Evolutionary conservation across 2,329 filamentous ascomycete genomes (phyloP), one percentile per base, ranked within the genome.

Genomic region (Periglandula ipomoeae): DNA sequence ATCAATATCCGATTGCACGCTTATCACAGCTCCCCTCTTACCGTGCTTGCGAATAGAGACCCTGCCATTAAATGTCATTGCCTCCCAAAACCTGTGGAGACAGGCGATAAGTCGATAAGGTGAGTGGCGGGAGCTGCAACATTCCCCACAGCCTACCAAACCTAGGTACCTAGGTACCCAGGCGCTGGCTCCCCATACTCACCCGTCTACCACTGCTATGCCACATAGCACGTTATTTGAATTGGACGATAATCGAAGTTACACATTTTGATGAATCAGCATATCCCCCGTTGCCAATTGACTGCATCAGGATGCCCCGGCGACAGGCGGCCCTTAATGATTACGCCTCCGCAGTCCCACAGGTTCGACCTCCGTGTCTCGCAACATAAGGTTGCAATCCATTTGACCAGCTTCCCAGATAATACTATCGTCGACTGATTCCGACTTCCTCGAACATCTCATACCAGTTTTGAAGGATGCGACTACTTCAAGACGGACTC

Each of bases 391-490:
- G 17, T 15, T 26, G 47, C 15, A 24, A 9, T 32, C 20, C 23
- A 19, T 44, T 44, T 56, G 52, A 52, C 44, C 34, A 27, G 42
- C 5, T 2, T 41, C 13, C 22, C 40, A 98, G 89, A 94, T 97
- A 57, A 90, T 96, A 53, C 81, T 95, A 58, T 89, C 91, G 2
- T 86, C 89, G 11, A 89, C 90, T 20, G 91, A 97, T 61, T 79
- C 85, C 44, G 93, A 98, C 60, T 97, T 96, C 61, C 82, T 98
- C 54, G 93, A 97, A 64, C 91, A 96, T 62, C 73, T 98, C 45
- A 95, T 97, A 43, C 91, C 90, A 9, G 87, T 94, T 2, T 83
- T 98, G 54, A 93, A 89, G 71, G 91, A 96, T 76, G 89, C 88
- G 56, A 82, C 87, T 53, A 75, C 81, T 58, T 82, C 87, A 48